Conservation (phyloP, 371 early-diverging fungal species). For the Syncephalastrum monosporum region DNA sequence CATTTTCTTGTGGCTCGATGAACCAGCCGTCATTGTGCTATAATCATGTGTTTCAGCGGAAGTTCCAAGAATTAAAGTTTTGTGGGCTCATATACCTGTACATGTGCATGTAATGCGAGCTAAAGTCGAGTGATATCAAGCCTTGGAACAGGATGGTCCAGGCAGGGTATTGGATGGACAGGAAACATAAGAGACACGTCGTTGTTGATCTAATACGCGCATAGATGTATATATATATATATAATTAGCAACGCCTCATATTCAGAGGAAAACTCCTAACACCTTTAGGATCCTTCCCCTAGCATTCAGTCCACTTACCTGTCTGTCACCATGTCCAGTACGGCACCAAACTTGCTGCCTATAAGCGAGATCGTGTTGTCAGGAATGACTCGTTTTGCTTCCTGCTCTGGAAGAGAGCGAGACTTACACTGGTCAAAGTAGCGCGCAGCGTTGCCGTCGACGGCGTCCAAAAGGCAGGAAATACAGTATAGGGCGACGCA, state of each 20-base stretch:
- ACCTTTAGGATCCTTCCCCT: background rate
- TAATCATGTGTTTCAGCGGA: background rate
- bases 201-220: conserved; percentile 72
- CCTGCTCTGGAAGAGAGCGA: background rate
- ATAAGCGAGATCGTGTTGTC: background rate
- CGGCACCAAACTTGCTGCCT: conserved; percentile 94
- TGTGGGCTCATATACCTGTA: conserved; percentile 60
- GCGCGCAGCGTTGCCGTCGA: conserved; percentile 94
- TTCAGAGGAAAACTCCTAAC: too few relatives aligned
- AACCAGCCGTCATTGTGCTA: conserved; percentile 85
- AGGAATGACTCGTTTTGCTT: background rate
- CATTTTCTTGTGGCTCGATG: conserved; percentile 86
- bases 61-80: background rate
- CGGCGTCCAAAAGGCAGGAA: conserved; percentile 92
- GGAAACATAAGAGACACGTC: conserved; percentile 83
- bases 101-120: conserved; percentile 98
- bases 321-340: conserved; percentile 98
- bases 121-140: conserved; percentile 89
- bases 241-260: too few relatives aligned
- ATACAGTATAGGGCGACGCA: conserved; percentile 80
- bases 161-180: conserved; percentile 68
- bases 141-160: conserved; percentile 83
- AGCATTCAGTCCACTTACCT: conserved; percentile 44
- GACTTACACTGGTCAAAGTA: conserved; percentile 84
- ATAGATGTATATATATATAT: too few relatives aligned